phyloP scores from a whole-genome alignment of 805 yeast genomes.

The Myxozyma lipomycoides region DNA sequence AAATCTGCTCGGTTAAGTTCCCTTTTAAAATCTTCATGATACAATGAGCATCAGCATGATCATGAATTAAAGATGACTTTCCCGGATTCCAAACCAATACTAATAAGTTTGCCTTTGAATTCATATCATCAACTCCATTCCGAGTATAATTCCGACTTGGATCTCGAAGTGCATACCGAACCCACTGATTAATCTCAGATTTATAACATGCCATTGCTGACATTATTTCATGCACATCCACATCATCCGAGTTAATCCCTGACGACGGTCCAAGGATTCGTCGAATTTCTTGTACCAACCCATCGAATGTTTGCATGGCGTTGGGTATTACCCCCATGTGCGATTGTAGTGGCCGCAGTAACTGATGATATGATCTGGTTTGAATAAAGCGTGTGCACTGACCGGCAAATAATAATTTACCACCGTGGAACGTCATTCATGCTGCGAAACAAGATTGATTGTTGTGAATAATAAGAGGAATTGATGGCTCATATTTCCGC shows the following conservation, averaged over 20 bases:
- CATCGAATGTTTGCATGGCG: constrained; percentile 33
- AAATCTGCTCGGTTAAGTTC: constrained; percentile 52
- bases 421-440: no score
- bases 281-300: constrained; percentile 38
- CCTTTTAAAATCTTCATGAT: constrained; percentile 67
- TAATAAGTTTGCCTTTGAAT: constrained; percentile 63
- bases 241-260: constrained; percentile 44
- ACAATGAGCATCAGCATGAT: constrained; percentile 74
- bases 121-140: constrained; percentile 72
- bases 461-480: no score
- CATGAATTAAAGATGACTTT: constrained; percentile 61
- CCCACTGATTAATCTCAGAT: constrained; percentile 55
- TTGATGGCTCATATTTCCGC: no score
- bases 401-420: no score
- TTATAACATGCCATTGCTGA: constrained; percentile 47
- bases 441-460: no score
- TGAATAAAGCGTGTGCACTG: no score
- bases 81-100: constrained; percentile 70
- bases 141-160: constrained; percentile 47
- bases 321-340: no score
- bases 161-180: constrained; percentile 53
- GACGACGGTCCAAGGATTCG: constrained; percentile 39
- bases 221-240: constrained; percentile 49
- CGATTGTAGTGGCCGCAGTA: no score
- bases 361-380: no score